Conservation (phyloP, 352 stramenopile genomes). For the Aphanomyces euteiches region DNA sequence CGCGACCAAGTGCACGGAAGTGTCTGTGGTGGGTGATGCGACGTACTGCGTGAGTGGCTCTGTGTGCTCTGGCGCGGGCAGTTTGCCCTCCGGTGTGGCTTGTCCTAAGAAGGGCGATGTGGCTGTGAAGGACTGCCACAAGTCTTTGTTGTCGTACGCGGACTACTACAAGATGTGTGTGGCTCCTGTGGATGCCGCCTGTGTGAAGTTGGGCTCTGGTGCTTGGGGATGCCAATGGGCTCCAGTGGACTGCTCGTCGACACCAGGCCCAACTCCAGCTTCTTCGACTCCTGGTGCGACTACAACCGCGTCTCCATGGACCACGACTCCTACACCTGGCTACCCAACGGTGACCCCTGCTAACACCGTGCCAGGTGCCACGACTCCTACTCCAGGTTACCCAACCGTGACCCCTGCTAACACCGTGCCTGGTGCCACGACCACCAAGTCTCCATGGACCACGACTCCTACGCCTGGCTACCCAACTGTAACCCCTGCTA, state of each 20-base stretch:
- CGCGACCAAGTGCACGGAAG: not conserved
- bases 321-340: not conserved
- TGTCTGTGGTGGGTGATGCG: slow-evolving; percentile 37
- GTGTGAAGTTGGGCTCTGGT: slow-evolving; percentile 33
- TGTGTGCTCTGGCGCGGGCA: slow-evolving; percentile 35
- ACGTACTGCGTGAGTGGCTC: slow-evolving; percentile 48
- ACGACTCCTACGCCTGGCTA: not conserved
- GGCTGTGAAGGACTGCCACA: slow-evolving; percentile 36
- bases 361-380: not conserved
- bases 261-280: not conserved
- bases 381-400: not conserved
- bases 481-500: not conserved
- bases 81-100: slow-evolving; percentile 21
- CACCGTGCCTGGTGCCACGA: not conserved
- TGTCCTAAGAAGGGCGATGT: slow-evolving; percentile 41
- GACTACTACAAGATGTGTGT: slow-evolving; percentile 32
- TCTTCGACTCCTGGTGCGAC: not conserved
- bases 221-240: slow-evolving; percentile 38
- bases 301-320: not conserved
- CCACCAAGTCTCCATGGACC: not conserved
- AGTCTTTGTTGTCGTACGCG: slow-evolving; percentile 32
- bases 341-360: not conserved
- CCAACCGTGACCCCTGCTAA: not conserved
- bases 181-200: slow-evolving; percentile 42
- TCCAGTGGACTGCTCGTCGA: not conserved